Base-by-base conservation (phyloP, 225 moss, liverwort and hornwort species). In the Antitrichia curtipendula region DNA sequence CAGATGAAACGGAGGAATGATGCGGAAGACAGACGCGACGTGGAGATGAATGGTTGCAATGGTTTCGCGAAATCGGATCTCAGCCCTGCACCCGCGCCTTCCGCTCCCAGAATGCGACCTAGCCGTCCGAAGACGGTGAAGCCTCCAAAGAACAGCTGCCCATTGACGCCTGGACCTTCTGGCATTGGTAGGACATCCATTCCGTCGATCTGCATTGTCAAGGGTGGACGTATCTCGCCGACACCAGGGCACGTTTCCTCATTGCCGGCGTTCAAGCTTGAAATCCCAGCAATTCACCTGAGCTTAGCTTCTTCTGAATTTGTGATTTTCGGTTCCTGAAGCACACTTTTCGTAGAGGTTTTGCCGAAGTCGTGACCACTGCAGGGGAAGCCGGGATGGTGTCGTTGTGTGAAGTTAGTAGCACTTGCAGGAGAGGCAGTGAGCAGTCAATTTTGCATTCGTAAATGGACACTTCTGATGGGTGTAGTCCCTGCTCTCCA, bases 21-120 rank as follows among this genome's bases (percentile, higher is more conserved):
- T 78, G 77, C 90, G 54, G 91, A 93, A 66, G 95, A 93, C 57
- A 89, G 93, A 38, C 90, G 90, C 59, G 91, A 90, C 78, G 91
- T 93, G 75, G 95, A 95, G 90, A 91, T 94, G 91, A 94, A 85
- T 81, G 94, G 93, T 63, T 93, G 94, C 94, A 94, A 94, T 90
- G 92, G 94, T 4, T 89, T 90, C 38, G 75, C 82, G 75, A 94
- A 92, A 83, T 89, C 92, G 19, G 95, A 95, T 85, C 70, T 86
- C 15, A 95, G 92, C 87, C 92, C 93, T 65, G 84, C 90, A 5
- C 92, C 91, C 23, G 89, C 92, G 45, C 93, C 94, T 38, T 63
- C 93, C 36, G 94, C 89, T 60, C 91, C 93, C 43, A 90, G 94
- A 84, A 90, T 92, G 87, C 90, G 94, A 85, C 94, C 94, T 2